A percentile compares a stretch with the other conserved stretches of the same genome.
These are phyloP conservation scores for Coniochaeta ligniaria DNA, from an alignment of 2,329 filamentous ascomycete species.

Conservation along the genomic window DNA sequence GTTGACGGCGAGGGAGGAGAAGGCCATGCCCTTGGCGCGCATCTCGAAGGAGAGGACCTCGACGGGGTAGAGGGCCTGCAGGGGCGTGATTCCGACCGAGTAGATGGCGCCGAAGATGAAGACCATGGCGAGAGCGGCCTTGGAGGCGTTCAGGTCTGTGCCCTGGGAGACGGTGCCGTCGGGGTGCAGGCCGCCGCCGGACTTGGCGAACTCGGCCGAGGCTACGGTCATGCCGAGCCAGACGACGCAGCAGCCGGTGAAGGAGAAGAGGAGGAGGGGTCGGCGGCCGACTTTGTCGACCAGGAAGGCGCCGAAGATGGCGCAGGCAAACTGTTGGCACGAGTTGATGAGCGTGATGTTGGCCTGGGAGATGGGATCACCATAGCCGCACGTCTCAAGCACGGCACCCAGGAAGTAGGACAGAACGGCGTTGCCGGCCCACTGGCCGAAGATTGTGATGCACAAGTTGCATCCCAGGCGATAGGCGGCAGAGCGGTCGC, in stretches of 20 bases:
- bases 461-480: conserved; percentile 31
- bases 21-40: conserved; percentile 32
- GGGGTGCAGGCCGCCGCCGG: conserved; percentile 18
- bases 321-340: conserved; percentile 40
- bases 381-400: conserved; percentile 42
- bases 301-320: conserved; percentile 39
- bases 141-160: conserved; percentile 30
- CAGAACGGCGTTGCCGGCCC: conserved; percentile 29
- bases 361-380: conserved; percentile 27
- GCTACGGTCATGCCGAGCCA: conserved; percentile 45
- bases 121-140: conserved; percentile 42
- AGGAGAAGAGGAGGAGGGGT: conserved; percentile 42
- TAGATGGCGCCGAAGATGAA: conserved; percentile 48
- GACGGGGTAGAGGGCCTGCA: conserved; percentile 37
- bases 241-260: conserved; percentile 37
- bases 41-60: conserved; percentile 32
- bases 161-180: conserved; percentile 14
- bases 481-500: conserved; percentile 27
- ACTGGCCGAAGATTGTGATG: conserved; percentile 36
- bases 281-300: conserved; percentile 45
- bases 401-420: conserved; percentile 44
- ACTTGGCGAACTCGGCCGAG: conserved; percentile 14
- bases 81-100: conserved; percentile 39
- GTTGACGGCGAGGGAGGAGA: conserved; percentile 33
- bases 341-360: conserved; percentile 46